Base-by-base conservation (phyloP, 2,329 filamentous ascomycete species). In the Nigrograna mackinnonii region DNA sequence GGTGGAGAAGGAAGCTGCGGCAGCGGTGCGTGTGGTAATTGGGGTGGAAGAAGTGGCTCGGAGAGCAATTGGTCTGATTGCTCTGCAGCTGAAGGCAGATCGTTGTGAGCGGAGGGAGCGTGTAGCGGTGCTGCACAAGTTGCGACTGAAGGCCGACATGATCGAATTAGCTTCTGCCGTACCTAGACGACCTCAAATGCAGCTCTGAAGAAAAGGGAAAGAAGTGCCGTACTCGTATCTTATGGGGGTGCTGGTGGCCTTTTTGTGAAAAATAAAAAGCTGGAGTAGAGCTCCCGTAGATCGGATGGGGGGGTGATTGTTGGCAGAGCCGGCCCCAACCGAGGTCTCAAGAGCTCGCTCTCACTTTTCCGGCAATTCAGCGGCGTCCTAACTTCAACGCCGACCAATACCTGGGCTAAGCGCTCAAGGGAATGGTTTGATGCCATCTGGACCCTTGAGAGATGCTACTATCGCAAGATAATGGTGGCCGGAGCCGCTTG, bases 141-240 rank as follows among this genome's bases (percentile, higher is more conserved):
- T 68, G 59, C 67, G 67, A 65, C 66, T 69, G 64, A 69, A 64
- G 60, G 66, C 58, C 58, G 67, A 69, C 67, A 69, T 69, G 49
- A 39, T 60, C 54, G 53, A 53, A 66, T 68, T 67, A 64, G 65
- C 65, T 61, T 61, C 50, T 57, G 54, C 44, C 55, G 61, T 54
- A 49, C 54, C 50, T 48, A 47, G 54, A 57, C 55, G 49, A 58
- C 52, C 49, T 58, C 54, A 62, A n/a, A 58, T 55, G 50, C 46
- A 63, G 62, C 58, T 62, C 33, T 51, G 49, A 41, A n/a, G n/a
- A 54, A 39, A 51, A 50, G 47, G 57, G 54, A 57, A 59, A 58
- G 40, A 53, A 55, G 57, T 62, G 62, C 59, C 66, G 63, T 67
- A 59, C 54, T 54, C 53, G 57, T 52, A 45, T 51, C 54, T 48